Evolutionary conservation across 1,284 basidiomycete genomes (phyloP), one percentile per base, ranked within the genome.

Genomic region (Flammula alnicola): DNA sequence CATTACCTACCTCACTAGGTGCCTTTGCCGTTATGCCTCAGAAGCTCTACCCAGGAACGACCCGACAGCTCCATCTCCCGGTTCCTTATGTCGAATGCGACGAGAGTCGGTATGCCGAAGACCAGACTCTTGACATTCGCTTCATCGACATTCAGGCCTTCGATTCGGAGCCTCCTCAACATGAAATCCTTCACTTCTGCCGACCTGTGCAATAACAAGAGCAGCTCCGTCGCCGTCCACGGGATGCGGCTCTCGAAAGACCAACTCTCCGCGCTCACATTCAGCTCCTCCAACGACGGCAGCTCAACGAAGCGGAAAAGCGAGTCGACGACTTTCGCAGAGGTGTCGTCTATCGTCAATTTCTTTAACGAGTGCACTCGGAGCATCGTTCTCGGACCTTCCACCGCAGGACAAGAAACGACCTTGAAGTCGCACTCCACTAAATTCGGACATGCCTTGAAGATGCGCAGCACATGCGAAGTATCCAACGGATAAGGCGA

Each of bases 361-460:
- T 14, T 38, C 16, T 43, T 30, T 16, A 52, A 20, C 11, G 17
- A 14, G 6, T 17, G 35, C 40, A 43, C 29, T 5, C 37, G 17
- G 6, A 43, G 27, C 14, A 36, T 47, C 36, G 29, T 27, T 16
- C 39, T 36, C 25, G 41, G 38, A 30, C 20, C 11, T 14, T 43
- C 40, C n/a, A 23, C 33, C 3, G 32, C 19, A 2, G 42, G 35
- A 17, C 33, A 52, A 26, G 33, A 37, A 3, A 32, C 33, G 6
- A 52, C 39, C 11, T 33, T 22, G 8, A 52, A 23, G 27, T 52
- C 45, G 38, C 45, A 52, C 11, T 47, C 35, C 27, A 37, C 50
- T 26, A 52, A 22, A 35, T 33, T 47, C 5, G 50, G 44, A 27
- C 50, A 52, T 17, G 33, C 20, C 33, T 35, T 47, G 19, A 52